A percentile compares a stretch with the other conserved stretches of the same genome.
phyloP scores from a whole-genome alignment of 768 basidiomycete species.

The Gymnopilus junonius region DNA sequence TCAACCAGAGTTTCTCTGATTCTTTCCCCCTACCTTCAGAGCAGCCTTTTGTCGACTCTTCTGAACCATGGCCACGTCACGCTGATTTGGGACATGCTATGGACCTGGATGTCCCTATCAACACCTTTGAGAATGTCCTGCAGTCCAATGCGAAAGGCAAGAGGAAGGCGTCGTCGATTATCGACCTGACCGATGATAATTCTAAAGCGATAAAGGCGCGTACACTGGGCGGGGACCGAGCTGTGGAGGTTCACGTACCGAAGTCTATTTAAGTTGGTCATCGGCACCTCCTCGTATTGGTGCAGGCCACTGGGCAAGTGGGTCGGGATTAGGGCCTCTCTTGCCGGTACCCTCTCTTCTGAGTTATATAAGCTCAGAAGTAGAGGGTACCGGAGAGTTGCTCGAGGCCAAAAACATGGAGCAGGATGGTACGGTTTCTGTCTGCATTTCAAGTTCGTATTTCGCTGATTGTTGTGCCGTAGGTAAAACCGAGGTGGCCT shows the following conservation, averaged over 20 bases:
- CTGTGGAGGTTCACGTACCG: slow-evolving; percentile 49
- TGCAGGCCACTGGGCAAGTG: slow-evolving; percentile 14
- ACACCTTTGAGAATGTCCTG: slow-evolving; percentile 48
- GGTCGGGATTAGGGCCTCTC: slow-evolving; percentile 27
- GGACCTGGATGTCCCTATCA: slow-evolving; percentile 60
- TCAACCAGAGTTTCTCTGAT: slow-evolving; percentile 23
- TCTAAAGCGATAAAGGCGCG: slow-evolving; percentile 37
- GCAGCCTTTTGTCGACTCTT: slow-evolving; percentile 48
- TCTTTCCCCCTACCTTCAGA: slow-evolving; percentile 55
- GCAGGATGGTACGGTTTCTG: slow-evolving; percentile 51
- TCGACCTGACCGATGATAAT: slow-evolving; percentile 44
- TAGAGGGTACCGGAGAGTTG: slow-evolving; percentile 70
- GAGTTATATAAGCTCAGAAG: slow-evolving; percentile 57
- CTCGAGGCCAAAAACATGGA: slow-evolving; percentile 84
- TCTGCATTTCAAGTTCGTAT: not conserved
- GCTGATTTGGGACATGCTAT: slow-evolving; percentile 29
- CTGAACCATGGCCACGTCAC: slow-evolving; percentile 39
- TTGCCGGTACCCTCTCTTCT: slow-evolving; percentile 64
- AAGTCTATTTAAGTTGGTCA: slow-evolving; percentile 54
- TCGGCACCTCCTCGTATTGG: slow-evolving; percentile 13
- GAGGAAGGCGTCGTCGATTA: slow-evolving; percentile 47
- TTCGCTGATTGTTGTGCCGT: slow-evolving; percentile 2
- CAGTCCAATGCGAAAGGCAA: slow-evolving; percentile 45
- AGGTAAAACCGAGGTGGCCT: slow-evolving; percentile 74
- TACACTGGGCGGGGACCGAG: slow-evolving; percentile 74